Evolutionary conservation across 176 grass and related monocot genomes (phyloP).

Genomic region (Zoysia japonica): DNA sequence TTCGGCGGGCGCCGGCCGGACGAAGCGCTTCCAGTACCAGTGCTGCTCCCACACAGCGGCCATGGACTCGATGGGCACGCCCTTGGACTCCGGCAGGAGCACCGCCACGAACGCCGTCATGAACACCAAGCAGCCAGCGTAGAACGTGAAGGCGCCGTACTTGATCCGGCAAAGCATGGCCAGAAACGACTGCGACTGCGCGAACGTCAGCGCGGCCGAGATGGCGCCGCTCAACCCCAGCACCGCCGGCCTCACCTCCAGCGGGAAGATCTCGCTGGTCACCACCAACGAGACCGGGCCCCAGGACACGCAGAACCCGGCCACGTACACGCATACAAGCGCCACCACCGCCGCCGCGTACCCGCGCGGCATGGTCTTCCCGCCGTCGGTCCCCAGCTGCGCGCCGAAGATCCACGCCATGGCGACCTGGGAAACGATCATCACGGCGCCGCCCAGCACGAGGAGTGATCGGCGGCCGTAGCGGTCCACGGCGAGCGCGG

Average conservation of each 20-base stretch:
- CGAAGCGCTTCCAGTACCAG: constrained; percentile 79
- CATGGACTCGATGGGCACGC: constrained; percentile 70
- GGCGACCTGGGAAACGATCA: constrained; percentile 47
- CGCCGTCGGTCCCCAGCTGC: constrained; percentile 40
- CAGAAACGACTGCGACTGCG: constrained; percentile 77
- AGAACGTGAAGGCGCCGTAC: constrained; percentile 62
- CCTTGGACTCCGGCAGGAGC: constrained; percentile 80
- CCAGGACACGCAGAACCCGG: constrained; percentile 72
- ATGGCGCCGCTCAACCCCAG: constrained; percentile 66
- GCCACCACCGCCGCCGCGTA: constrained; percentile 62
- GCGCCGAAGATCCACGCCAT: constrained; percentile 67
- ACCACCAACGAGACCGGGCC: constrained; percentile 72
- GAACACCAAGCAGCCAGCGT: constrained; percentile 57
- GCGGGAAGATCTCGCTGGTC: constrained; percentile 71
- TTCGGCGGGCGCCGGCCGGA: constrained; percentile 1
- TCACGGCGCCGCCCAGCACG: constrained; percentile 46
- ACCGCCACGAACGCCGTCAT: constrained; percentile 67
- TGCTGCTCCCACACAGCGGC: constrained; percentile 44
- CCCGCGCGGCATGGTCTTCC: constrained; percentile 33
- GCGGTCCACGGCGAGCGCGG: constrained; percentile 39
- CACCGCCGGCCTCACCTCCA: constrained; percentile 75
- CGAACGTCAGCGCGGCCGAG: constrained; percentile 57
- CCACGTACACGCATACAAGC: constrained; percentile 63
- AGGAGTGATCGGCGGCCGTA: constrained; percentile 48
- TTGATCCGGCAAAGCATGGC: constrained; percentile 78